These are phyloP conservation scores for Sporobolus alterniflorus DNA, from an alignment of 202 grass and related monocot species.

Conservation along the genomic window DNA sequence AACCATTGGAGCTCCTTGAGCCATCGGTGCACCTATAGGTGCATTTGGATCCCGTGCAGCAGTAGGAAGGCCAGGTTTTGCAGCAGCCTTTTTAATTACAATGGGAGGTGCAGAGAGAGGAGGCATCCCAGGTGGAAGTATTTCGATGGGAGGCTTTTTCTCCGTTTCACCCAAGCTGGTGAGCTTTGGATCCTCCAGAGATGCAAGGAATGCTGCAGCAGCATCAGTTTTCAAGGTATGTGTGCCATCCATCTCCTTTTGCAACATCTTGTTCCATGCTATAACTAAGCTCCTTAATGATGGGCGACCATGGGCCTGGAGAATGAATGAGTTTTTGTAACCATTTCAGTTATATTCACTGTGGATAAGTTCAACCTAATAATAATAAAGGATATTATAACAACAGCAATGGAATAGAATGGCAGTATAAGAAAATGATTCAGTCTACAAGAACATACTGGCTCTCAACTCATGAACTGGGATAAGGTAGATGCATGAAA, in stretches of 20 bases:
- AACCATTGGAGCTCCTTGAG: constrained; percentile 39
- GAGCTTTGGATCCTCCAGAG: constrained; percentile 96
- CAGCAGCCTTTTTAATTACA: constrained; percentile 66
- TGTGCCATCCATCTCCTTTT: constrained; percentile 88
- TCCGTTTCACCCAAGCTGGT: constrained; percentile 77
- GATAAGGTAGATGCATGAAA: constrained; percentile 19
- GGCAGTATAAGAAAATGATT: background rate
- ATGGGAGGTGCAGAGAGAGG: constrained; percentile 90
- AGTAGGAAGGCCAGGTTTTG: constrained; percentile 44
- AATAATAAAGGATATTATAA: background rate
- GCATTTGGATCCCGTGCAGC: constrained; percentile 41
- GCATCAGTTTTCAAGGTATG: constrained; percentile 94
- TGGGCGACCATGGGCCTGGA: constrained; percentile 90
- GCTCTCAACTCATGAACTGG: constrained; percentile 15
- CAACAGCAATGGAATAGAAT: constrained; percentile 12
- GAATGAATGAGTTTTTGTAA: constrained; percentile 37
- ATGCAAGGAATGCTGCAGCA: constrained; percentile 87
- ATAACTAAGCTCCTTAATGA: constrained; percentile 85
- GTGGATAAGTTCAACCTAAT: background rate
- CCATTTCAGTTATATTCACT: constrained; percentile 27
- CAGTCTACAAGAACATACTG: background rate
- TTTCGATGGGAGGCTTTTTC: constrained; percentile 94
- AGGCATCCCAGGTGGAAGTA: constrained; percentile 97
- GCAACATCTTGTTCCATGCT: constrained; percentile 97
- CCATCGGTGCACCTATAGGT: constrained; percentile 59